Percentiles rank a stretch among this genome's conserved stretches.
Conservation (phyloP, 805 yeast genomes). For the Yamadazyma endophytica region DNA sequence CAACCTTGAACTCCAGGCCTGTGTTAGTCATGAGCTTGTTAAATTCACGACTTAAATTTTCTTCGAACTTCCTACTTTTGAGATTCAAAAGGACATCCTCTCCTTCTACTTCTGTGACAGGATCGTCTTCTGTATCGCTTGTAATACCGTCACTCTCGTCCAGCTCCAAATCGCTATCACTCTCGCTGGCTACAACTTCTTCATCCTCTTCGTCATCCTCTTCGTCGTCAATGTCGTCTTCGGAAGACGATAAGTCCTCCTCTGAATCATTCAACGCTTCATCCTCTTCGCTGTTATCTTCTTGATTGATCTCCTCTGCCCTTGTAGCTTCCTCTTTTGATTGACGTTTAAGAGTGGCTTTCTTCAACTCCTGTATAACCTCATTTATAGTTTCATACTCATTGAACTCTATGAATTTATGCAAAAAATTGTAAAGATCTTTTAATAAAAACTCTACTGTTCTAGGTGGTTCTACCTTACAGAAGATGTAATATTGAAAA, state of each 20-base stretch:
- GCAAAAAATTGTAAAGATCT: too few relatives aligned
- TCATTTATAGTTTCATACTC: constrained; percentile 37
- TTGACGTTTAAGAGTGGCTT: constrained; percentile 12
- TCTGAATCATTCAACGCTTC: constrained; percentile 24
- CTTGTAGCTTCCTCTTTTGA: constrained; percentile 13
- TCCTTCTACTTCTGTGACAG: constrained; percentile 25
- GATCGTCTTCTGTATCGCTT: constrained; percentile 6
- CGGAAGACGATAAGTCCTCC: constrained; percentile 14
- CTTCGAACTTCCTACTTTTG: constrained; percentile 45
- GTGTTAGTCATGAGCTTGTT: constrained; percentile 51
- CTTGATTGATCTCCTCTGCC: constrained; percentile 10
- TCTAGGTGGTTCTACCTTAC: constrained; percentile 56
- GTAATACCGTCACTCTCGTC: constrained; percentile 16
- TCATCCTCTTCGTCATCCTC: constrained; percentile 15
- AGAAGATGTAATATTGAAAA: constrained; percentile 67
- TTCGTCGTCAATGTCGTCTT: constrained; percentile 9
- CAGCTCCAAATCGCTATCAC: constrained; percentile 21
- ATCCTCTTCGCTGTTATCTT: constrained; percentile 14
- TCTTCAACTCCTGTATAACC: constrained; percentile 35
- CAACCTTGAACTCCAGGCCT: too few relatives aligned
- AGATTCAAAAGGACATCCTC: too few relatives aligned
- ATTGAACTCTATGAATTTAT: constrained; percentile 29
- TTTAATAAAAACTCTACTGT: too few relatives aligned
- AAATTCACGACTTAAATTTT: constrained; percentile 55
- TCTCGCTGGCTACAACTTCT: constrained; percentile 12